phyloP scores from a whole-genome alignment of 129 eudicot genomes.

The Oenanthe sinensis region DNA sequence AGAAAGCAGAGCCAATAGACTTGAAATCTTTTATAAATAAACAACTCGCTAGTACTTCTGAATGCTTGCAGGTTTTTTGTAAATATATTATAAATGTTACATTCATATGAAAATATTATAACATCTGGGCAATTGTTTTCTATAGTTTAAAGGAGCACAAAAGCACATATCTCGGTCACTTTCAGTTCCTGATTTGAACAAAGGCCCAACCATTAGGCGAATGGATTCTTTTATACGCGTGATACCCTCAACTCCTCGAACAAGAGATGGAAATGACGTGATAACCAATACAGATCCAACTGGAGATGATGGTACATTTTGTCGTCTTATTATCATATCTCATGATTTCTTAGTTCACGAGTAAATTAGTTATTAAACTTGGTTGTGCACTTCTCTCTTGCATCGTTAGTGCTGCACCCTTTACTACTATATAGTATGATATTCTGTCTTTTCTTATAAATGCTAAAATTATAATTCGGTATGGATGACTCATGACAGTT shows the following conservation, averaged over 20 bases:
- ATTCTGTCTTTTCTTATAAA: neutral
- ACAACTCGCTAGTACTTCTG: neutral
- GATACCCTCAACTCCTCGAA: constrained; percentile 65
- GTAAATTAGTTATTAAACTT: neutral
- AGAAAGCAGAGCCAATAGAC: neutral
- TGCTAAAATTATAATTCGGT: neutral
- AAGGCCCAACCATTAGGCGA: constrained; percentile 36
- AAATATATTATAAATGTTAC: neutral
- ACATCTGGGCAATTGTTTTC: constrained; percentile 15
- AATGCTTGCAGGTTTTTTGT: neutral
- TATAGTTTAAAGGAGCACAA: constrained; percentile 44
- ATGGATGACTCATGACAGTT: neutral
- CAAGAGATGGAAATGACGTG: constrained; percentile 40
- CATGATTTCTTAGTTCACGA: neutral
- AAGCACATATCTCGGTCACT: constrained; percentile 57
- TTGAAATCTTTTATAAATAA: neutral
- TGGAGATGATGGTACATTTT: constrained; percentile 35
- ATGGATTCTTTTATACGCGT: constrained; percentile 80
- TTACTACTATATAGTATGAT: neutral
- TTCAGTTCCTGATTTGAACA: constrained; percentile 54
- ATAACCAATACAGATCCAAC: constrained; percentile 26
- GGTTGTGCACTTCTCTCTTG: neutral
- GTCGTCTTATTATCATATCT: neutral
- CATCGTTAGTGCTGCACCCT: neutral
- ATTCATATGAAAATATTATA: constrained; percentile 2